Base-by-base conservation (phyloP, 345 rosid species). In the Hibiscus tridactylites region DNA sequence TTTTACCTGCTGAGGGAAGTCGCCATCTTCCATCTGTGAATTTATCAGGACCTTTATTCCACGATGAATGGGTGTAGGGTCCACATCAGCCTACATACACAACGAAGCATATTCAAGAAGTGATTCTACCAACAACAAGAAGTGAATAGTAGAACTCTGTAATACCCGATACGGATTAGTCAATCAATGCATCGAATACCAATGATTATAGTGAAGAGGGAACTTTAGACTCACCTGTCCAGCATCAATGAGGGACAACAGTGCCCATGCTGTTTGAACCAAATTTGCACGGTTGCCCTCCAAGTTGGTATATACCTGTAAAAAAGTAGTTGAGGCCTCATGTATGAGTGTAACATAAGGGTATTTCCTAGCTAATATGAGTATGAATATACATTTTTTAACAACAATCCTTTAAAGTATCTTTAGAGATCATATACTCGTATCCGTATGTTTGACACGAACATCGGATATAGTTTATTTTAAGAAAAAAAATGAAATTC, bases 191-290 rank as follows among this genome's bases (percentile, higher is more conserved):
- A 7, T 6, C 1, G 44, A 5, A 39, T 7, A 39, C 9, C 0
- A 0, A 35, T 0, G 5, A 4, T 35, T 35, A 4, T 35, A 35
- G 37, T 35, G 7, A 35, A 35, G 37, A 35, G 44, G 44, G 44
- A 7, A 39, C 44, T 44, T 44, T 8, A 44, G 47, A 44, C 3
- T 44, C 3, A 44, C 47, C 13, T 86, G 87, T 56, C 87, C 88
- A 31, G 80, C 83, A 44, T 42, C 68, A 37, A 87, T 83, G n/a
- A 87, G 77, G 24, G 83, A 68, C 63, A 85, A 71, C 74, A 87
- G 37, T 16, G 86, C 91, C 87, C 87, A 85, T 1, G 86, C 78
- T 68, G 91, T 83, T 1, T 85, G 85, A n/a, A 85, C 88, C 57
- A 83, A 69, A 69, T 83, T 87, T 44, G 85, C 74, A 0, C 70